phyloP scores from a whole-genome alignment of 805 yeast genomes.

The Kuraishia cidri region DNA sequence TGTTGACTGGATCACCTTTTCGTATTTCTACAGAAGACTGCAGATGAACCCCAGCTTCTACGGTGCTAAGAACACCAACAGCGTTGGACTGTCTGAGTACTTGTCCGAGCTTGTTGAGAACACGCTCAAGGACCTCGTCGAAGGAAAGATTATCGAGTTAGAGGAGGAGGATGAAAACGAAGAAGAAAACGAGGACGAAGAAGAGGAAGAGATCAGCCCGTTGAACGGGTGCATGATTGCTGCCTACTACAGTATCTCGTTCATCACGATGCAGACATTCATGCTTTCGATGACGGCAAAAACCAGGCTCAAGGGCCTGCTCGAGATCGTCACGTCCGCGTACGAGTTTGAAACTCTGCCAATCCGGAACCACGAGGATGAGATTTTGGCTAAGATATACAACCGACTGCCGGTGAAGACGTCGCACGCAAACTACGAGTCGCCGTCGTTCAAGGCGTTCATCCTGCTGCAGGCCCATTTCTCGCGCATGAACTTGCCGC shows the following conservation, averaged over 20 bases:
- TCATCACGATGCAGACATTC: conserved; percentile 58
- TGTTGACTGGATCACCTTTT: conserved; percentile 82
- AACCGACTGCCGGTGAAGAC: conserved; percentile 56
- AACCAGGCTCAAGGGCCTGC: conserved; percentile 49
- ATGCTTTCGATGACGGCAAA: conserved; percentile 37
- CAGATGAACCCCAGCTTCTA: conserved; percentile 83
- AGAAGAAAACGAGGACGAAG: conserved; percentile 18
- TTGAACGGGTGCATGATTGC: conserved; percentile 68
- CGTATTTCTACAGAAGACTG: conserved; percentile 75
- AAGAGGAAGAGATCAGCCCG: conserved; percentile 40
- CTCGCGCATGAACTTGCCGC: conserved; percentile 52
- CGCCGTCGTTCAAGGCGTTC: conserved; percentile 64
- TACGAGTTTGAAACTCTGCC: conserved; percentile 63
- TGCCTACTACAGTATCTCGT: conserved; percentile 60
- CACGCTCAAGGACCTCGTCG: conserved; percentile 52
- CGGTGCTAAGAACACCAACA: conserved; percentile 59
- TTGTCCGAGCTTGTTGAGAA: conserved; percentile 78
- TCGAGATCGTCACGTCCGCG: conserved; percentile 61
- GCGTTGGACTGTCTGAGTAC: conserved; percentile 67
- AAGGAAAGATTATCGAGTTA: conserved; percentile 54
- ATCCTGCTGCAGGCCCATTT: conserved; percentile 76
- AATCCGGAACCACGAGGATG: conserved; percentile 52
- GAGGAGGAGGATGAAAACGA: conserved; percentile 29
- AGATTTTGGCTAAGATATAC: conserved; percentile 38
- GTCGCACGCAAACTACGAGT: conserved; percentile 21